Evolutionary conservation across 164 flowering plant genomes (phyloP).

Genomic region (Piper longum): DNA sequence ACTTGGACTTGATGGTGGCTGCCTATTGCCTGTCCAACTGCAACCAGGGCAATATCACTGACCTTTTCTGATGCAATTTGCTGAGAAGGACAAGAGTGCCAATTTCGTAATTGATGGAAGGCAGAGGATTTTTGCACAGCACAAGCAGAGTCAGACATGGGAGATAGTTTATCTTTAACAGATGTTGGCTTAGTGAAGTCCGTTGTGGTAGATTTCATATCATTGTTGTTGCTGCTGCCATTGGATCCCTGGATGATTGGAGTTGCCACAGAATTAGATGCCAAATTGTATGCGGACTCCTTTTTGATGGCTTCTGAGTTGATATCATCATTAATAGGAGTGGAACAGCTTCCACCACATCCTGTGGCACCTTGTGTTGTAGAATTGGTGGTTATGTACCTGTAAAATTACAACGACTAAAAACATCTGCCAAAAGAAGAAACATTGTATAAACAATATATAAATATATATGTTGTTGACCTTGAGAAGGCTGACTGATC

Average conservation of each 20-base stretch:
- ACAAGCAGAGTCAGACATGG: conserved; percentile 24
- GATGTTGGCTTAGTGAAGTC: conserved; percentile 24
- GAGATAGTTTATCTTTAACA: conserved; percentile 24
- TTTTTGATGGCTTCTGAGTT: conserved; percentile 38
- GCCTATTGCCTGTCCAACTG: conserved; percentile 19
- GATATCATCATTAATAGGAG: conserved; percentile 22
- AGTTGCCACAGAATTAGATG: conserved; percentile 20
- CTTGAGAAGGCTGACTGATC: conserved; percentile 70
- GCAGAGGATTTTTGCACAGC: conserved; percentile 23
- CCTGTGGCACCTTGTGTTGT: conserved; percentile 41
- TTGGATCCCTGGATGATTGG: conserved; percentile 36
- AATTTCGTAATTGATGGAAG: conserved; percentile 30
- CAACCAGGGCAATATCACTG: conserved; percentile 15
- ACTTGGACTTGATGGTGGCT: conserved; percentile 32
- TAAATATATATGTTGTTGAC: conserved; percentile 11
- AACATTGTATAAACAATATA: not conserved
- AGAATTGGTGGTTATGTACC: conserved; percentile 44
- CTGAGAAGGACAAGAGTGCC: conserved; percentile 12
- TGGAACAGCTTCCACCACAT: conserved; percentile 48
- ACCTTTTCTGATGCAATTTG: conserved; percentile 19
- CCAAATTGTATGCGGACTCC: conserved; percentile 19
- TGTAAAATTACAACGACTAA: conserved; percentile 14
- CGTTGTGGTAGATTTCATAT: conserved; percentile 36
- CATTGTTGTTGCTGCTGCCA: conserved; percentile 42
- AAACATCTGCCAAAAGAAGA: not conserved